Evolutionary conservation across 805 yeast species (phyloP).

Genomic region (Priceomyces medius): DNA sequence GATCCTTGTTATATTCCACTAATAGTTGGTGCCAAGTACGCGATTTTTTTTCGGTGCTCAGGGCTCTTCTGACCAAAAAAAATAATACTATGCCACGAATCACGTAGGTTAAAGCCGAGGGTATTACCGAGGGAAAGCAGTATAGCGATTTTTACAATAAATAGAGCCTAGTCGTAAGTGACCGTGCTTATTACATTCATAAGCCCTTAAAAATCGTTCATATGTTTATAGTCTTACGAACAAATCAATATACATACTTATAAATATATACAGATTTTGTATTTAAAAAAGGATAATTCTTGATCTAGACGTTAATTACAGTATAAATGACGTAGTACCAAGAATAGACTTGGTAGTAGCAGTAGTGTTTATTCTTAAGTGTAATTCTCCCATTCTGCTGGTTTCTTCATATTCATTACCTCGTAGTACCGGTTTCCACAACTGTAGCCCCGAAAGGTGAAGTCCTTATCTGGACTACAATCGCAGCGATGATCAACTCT

Average conservation of each 20-base stretch:
- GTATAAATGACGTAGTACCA: too few relatives aligned
- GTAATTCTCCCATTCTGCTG: slow-evolving; percentile 26
- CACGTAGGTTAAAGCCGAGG: too few relatives aligned
- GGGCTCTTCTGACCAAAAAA: background rate
- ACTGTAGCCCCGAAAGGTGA: slow-evolving; percentile 44
- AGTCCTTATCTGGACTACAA: slow-evolving; percentile 65
- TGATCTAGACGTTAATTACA: background rate
- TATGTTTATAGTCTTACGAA: too few relatives aligned
- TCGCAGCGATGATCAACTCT: slow-evolving; percentile 59
- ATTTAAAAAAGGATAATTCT: too few relatives aligned
- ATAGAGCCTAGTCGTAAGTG: too few relatives aligned
- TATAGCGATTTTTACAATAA: too few relatives aligned
- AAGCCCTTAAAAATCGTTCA: too few relatives aligned
- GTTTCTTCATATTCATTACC: slow-evolving; percentile 28
- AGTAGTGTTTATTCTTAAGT: too few relatives aligned
- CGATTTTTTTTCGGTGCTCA: slow-evolving; percentile 4
- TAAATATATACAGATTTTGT: background rate
- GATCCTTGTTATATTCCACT: too few relatives aligned
- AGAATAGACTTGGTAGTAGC: background rate
- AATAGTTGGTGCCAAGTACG: slow-evolving; percentile 1
- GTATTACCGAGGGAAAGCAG: too few relatives aligned
- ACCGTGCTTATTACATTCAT: too few relatives aligned
- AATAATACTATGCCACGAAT: background rate
- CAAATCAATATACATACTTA: background rate
- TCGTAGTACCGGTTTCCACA: slow-evolving; percentile 33